Evolutionary conservation across 1,284 basidiomycete genomes (phyloP), one percentile per base, ranked within the genome.

Genomic region (Fomitopsis palustris): DNA sequence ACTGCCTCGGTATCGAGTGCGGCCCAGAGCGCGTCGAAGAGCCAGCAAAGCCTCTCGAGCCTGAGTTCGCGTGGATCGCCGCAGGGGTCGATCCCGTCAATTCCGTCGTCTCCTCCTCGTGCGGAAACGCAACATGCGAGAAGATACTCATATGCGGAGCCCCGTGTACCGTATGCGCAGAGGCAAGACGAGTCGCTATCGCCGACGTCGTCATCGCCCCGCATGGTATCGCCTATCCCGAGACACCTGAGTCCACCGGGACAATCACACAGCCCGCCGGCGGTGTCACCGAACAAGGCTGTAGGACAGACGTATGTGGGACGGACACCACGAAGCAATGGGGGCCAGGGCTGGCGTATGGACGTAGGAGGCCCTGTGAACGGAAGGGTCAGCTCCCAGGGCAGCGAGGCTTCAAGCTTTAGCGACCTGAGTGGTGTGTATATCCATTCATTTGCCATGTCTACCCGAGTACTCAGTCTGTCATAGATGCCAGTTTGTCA

Each of bases 401-500:
- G 80, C 39, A 91, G 88, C 64, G 85, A 78, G 53, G 82, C 89
- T 0, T 92, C 90, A 3, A 93, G 91, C 70, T 91, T 92, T 66
- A 92, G 90, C 67, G 90, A 93, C 69, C 67, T 92, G 43, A 93
- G 91, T 67, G 90, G 90, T 90, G 66, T 67, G 82, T 72, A 27
- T 29, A 37, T 37, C 51, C 21, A 29, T 31, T 23, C 49, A 23
- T 31, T 23, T 4, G 12, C 12, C 42, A 21, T 37, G 27, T 29
- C 8, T 2, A 41, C 29, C 19, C 17, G 31, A 6, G 6, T 17
- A 10, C 21, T 10, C 16, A 29, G 31, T 33, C 31, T 9, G 8
- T 37, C 37, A 23, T 61, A 89, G 86, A 89, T 67, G 82, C 84
- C 12, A 88, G 86, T 70, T 70, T 93, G 53, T 90, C 88, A 23